Percentiles rank a stretch among this genome's conserved stretches.
Evolutionary conservation across 495 filamentous ascomycete genomes (phyloP).

Genomic region (Lindgomyces ingoldianus): DNA sequence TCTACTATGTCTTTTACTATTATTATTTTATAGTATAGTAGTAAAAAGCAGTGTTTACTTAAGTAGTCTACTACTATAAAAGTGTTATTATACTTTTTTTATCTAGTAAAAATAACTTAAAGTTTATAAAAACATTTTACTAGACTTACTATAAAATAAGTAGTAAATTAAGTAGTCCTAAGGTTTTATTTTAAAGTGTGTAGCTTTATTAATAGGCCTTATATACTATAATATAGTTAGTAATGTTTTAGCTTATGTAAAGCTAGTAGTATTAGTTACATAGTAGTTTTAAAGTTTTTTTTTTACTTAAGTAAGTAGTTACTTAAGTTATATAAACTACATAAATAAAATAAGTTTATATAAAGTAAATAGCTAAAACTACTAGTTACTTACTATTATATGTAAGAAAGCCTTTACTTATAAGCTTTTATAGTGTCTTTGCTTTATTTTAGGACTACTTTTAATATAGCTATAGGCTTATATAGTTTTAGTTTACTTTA

Average conservation of each 20-base stretch:
- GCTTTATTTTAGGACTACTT: neutral
- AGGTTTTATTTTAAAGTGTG: conserved; percentile 6
- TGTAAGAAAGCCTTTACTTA: conserved; percentile 10
- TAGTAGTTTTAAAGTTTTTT: neutral
- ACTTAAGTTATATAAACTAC: neutral
- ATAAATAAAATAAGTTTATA: neutral
- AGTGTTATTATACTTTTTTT: neutral
- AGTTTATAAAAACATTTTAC: conserved; percentile 4
- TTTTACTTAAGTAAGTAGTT: neutral
- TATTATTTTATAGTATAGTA: neutral
- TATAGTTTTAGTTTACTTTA: neutral
- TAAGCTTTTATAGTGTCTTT: conserved; percentile 4
- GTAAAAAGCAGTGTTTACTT: neutral
- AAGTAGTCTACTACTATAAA: neutral
- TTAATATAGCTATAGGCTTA: neutral
- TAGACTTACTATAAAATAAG: conserved; percentile 16
- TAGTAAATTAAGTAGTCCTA: conserved; percentile 33
- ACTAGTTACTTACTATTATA: neutral
- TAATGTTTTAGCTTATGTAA: conserved; percentile 18
- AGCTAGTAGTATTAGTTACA: conserved; percentile 20
- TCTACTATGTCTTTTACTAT: neutral
- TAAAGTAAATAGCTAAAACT: neutral
- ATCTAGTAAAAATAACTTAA: neutral
- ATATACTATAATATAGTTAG: conserved; percentile 22
- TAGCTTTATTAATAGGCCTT: conserved; percentile 22